Evolutionary conservation across 345 rosid genomes (phyloP), one percentile per base, ranked within the genome.

Genomic region (Boechera divaricarpa): DNA sequence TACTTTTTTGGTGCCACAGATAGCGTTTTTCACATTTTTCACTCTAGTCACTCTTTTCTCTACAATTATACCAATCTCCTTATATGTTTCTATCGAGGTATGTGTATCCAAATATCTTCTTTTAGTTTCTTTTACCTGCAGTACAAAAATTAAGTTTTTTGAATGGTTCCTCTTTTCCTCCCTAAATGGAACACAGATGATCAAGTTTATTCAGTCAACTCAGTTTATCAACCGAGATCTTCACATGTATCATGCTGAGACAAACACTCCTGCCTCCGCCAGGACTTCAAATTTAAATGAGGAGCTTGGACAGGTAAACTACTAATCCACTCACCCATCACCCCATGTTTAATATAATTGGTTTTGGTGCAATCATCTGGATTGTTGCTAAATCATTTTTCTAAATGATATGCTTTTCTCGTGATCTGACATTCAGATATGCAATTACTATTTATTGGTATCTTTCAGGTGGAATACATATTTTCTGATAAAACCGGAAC

Each of bases 401-500:
- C 4, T n/a, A 16, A 16, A 16, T 16, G 16, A 5, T 41, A 56
- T 48, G 60, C 38, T 47, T 36, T 29, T 4, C 3, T 42, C 2
- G 9, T 64, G 10, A 31, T 64, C 71, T 31, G 15, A 58, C 65
- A 39, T 42, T 33, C 26, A 29, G 35, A 18, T 12, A 39, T 69
- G 18, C 74, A 51, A 39, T 73, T 59, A 29, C 55, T 56, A 12
- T 39, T 39, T 39, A 3, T 39, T 10, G 56, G 63, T 33, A 31
- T 16, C 16, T 69, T 70, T 72, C 88, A 94, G 97, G 97, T 94
- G 80, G 97, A 94, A 77, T 94, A 89, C 77, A 90, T 94, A 47
- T 94, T 95, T 83, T 92, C 99, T 58, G 98, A 95, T 83, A 95
- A 95, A 88, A 95, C 99, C 55, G 99, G 99, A 81, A 95, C 99